Base-by-base conservation (phyloP, 164 flowering plant genomes). In the Piper betle region DNA sequence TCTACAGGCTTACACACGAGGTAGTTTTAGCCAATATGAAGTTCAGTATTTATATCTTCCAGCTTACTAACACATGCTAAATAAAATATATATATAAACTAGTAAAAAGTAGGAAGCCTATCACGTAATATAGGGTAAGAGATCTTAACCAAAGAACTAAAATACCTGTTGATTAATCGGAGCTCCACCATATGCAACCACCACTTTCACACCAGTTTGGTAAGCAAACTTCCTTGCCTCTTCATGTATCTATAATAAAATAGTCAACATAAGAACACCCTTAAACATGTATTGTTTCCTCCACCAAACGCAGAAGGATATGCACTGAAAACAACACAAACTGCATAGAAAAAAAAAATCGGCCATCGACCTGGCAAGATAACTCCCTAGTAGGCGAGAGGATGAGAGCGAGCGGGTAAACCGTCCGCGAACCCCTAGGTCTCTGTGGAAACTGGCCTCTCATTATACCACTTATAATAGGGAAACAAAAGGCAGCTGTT, bases 401-500 rank as follows among this genome's bases (percentile, higher is more conserved):
- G 65, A 86, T 84, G 55, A 82, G 88, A 48, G 90, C 94, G 55
- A 83, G 80, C 3, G 94, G 94, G 61, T 71, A 84, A 9, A 74
- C 90, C 37, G 79, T 79, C 33, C 84, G 58, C 53, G 73, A 73
- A n/a, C 81, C 81, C 40, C 84, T 80, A 3, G 82, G 82, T 65
- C 82, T 76, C 70, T 74, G 83, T 12, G 67, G 61, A 66, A 66
- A 52, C 60, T 79, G 82, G 39, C 78, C 82, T 37, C 46, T 77
- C 87, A 86, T 76, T 59, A 86, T 86, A 50, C 94, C 94, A 68
- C 82, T 74, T 50, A 86, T 84, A 57, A 86, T 84, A 0, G 93
- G 93, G 58, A 85, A 82, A 73, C 88, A 83, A 67, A 88, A 88
- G 18, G 96, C 91, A 65, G 96, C 96, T 0, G 96, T 88, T 82